Percentiles rank a stretch among this genome's conserved stretches.
Evolutionary conservation across 2,329 filamentous ascomycete genomes (phyloP).

Genomic region (Calonectria montana): DNA sequence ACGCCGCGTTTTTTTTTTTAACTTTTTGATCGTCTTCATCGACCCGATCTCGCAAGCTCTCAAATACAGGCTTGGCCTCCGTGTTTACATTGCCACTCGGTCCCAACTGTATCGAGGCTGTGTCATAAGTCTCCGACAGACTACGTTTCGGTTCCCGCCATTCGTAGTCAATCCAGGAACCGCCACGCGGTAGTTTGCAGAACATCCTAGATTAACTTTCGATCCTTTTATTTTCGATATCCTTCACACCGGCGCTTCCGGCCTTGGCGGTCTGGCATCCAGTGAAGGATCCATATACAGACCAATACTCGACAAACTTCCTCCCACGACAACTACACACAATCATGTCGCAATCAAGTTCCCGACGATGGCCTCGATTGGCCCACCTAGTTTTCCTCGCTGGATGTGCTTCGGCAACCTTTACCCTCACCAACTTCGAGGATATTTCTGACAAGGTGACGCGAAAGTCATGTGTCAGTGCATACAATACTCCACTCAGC

Average conservation of each 20-base stretch:
- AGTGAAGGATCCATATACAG: not conserved
- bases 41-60: slow-evolving; percentile 13
- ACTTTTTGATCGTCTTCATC: not conserved
- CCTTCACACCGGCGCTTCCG: not conserved
- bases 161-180: slow-evolving; percentile 31
- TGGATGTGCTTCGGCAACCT: slow-evolving; percentile 35
- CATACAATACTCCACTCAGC: slow-evolving; percentile 55
- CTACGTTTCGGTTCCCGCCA: slow-evolving; percentile 38
- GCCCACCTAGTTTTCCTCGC: slow-evolving; percentile 37
- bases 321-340: slow-evolving; percentile 17
- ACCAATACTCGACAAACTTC: not conserved
- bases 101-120: slow-evolving; percentile 23
- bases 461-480: slow-evolving; percentile 52
- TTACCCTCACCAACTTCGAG: slow-evolving; percentile 55
- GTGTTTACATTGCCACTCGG: slow-evolving; percentile 14
- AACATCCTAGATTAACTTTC: not conserved
- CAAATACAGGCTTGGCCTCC: slow-evolving; percentile 13
- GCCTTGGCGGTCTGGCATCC: not conserved
- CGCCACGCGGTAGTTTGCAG: slow-evolving; percentile 13
- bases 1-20: not conserved
- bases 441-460: slow-evolving; percentile 51
- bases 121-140: slow-evolving; percentile 33
- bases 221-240: slow-evolving; percentile 10
- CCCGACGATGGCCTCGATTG: slow-evolving; percentile 40
- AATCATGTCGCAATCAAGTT: slow-evolving; percentile 28